Evolutionary conservation across 2,329 filamentous ascomycete species (phyloP).

Genomic region (Simplicillium sp.): DNA sequence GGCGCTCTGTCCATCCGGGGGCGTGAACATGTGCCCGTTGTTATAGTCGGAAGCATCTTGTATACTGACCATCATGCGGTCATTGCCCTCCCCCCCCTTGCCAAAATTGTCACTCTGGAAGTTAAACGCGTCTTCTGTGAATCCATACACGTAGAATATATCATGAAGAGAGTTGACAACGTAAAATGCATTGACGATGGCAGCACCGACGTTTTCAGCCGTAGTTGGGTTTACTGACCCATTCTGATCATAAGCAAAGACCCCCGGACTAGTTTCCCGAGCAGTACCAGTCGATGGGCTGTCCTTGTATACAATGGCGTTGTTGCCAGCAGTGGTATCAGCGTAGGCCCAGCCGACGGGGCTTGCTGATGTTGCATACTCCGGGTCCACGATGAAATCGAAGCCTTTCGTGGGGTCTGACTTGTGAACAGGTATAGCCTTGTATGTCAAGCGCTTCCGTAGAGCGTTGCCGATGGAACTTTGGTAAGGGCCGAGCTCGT

Average conservation of each 20-base stretch:
- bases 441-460: background rate
- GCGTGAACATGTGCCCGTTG: background rate
- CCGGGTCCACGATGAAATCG: background rate
- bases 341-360: background rate
- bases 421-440: background rate
- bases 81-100: background rate
- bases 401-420: background rate
- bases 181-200: background rate
- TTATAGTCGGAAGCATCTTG: background rate
- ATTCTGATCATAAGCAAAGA: background rate
- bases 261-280: too few relatives aligned
- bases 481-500: too few relatives aligned
- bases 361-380: background rate
- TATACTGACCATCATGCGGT: background rate
- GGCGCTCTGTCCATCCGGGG: background rate
- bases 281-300: background rate
- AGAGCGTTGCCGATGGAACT: background rate
- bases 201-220: background rate
- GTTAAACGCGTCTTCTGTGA: background rate
- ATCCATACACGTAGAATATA: background rate
- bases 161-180: background rate
- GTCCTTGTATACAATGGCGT: background rate
- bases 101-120: background rate
- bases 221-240: background rate
- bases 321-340: background rate